These are phyloP conservation scores for Kondoa malvinella DNA, from an alignment of 768 basidiomycete genomes.

Conservation along the genomic window DNA sequence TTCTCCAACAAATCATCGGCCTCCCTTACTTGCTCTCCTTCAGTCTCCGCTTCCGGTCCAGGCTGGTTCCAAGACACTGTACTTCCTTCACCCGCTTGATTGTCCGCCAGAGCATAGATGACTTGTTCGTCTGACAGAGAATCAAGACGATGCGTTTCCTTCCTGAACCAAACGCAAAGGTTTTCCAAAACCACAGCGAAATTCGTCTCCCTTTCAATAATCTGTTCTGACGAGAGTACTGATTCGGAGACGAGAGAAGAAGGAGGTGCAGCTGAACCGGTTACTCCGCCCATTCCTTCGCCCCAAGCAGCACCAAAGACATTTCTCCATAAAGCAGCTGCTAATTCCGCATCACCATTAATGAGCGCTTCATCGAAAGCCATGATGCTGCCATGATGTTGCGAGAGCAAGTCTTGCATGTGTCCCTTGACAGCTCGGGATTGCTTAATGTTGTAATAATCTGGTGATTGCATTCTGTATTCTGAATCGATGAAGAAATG, in stretches of 20 bases:
- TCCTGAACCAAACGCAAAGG: constrained; percentile 51
- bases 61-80: not conserved
- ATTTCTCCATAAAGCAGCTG: constrained; percentile 79
- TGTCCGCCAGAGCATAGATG: constrained; percentile 14
- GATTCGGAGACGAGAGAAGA: constrained; percentile 8
- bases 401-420: constrained; percentile 71
- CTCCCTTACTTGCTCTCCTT: not conserved
- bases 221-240: constrained; percentile 1
- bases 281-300: constrained; percentile 22
- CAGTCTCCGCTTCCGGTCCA: not conserved
- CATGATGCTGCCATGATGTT: constrained; percentile 68
- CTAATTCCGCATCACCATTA: constrained; percentile 61
- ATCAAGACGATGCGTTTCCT: constrained; percentile 57
- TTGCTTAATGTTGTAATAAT: constrained; percentile 42
- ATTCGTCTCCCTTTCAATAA: constrained; percentile 26
- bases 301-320: constrained; percentile 70
- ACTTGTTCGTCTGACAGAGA: constrained; percentile 37
- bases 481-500: constrained; percentile 93
- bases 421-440: constrained; percentile 55
- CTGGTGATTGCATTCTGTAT: constrained; percentile 61
- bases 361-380: constrained; percentile 54
- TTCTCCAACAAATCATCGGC: not conserved
- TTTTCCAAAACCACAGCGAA: constrained; percentile 55
- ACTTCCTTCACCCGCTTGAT: not conserved
- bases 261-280: constrained; percentile 38